Base-by-base conservation (phyloP, 2,329 filamentous ascomycete genomes). In the Orbilia blumenaviensis region DNA sequence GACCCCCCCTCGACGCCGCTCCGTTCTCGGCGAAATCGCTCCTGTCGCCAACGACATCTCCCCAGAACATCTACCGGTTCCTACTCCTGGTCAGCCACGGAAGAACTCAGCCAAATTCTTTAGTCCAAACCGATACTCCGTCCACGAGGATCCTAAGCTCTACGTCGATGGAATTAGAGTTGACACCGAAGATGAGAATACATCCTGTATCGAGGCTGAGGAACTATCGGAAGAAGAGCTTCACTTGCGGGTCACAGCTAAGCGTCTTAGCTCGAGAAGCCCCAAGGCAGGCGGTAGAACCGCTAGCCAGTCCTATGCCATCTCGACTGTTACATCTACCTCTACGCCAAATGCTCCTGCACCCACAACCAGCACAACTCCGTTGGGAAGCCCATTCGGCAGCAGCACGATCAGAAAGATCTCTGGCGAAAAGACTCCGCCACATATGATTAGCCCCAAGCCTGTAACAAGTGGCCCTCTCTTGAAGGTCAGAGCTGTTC, bases 1-100 rank as follows among this genome's bases (percentile, higher is more conserved):
- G 21, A 79, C 60, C 3, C 69, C 69, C 27, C 78, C 78, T 87
- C 89, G 18, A 91, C 91, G 89, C 81, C 89, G 95, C 71, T 89
- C 92, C 32, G 94, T 95, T 2, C 88, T 99, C n/a, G 94, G 94
- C 64, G 95, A 99, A 83, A 92, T 99, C 78, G 92, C 96, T 0
- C 54, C 71, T 7, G 46, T 68, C 80, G 89, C 92, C 78, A 96
- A 97, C 79, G 85, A 87, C 80, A 88, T 78, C 87, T 88, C 58
- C 87, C 89, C n/a, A 88, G 92, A 81, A 93, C 97, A 96, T 80
- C 88, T 99, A 3, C 95, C 95, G 1, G 94, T 94, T 0, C 95
- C 95, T 2, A 99, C 95, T 3, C 95, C 95, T 0, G 95, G 95
- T 1, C 95, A 99, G 82, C 95, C 95, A 27, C 89, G 95, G 77